Conservation (phyloP, 306 rosid genomes). For the Dalbergia oliveri region DNA sequence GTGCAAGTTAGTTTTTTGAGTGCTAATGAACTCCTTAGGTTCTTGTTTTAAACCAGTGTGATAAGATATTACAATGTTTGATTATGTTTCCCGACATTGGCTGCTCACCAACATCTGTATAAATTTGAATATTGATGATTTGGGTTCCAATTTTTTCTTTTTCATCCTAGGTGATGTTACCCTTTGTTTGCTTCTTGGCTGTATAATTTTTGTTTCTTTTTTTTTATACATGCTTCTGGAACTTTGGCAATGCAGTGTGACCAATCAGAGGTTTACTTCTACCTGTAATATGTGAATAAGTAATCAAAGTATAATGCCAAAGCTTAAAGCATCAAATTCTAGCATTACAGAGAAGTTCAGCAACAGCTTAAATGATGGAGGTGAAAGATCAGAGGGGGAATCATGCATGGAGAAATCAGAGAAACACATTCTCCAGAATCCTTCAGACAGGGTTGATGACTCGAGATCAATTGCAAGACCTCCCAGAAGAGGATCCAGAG, state of each 20-base stretch:
- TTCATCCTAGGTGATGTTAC: not conserved
- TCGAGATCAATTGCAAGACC: conserved; percentile 22
- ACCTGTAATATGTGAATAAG: not conserved
- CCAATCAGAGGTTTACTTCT: not conserved
- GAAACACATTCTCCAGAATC: conserved; percentile 6
- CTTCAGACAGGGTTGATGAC: conserved; percentile 6
- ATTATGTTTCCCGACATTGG: no score
- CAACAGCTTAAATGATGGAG: not conserved
- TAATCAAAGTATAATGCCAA: conserved; percentile 7
- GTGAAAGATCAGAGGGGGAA: conserved; percentile 21
- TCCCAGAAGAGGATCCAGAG: conserved; percentile 7
- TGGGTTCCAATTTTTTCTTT: no score
- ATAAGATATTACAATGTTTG: no score
- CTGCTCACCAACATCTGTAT: no score
- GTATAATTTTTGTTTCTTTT: no score
- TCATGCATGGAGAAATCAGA: not conserved
- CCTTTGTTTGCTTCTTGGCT: not conserved
- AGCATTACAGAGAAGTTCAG: not conserved
- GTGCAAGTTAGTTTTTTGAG: conserved; percentile 11
- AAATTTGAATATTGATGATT: no score
- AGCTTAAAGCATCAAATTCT: not conserved
- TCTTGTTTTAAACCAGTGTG: not conserved
- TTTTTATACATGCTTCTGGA: not conserved
- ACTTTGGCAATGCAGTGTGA: conserved; percentile 12
- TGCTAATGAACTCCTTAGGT: not conserved